Evolutionary conservation across 192 early-diverging fungal species (phyloP), one percentile per base, ranked within the genome.

Genomic region (Blastocladiella britannica): DNA sequence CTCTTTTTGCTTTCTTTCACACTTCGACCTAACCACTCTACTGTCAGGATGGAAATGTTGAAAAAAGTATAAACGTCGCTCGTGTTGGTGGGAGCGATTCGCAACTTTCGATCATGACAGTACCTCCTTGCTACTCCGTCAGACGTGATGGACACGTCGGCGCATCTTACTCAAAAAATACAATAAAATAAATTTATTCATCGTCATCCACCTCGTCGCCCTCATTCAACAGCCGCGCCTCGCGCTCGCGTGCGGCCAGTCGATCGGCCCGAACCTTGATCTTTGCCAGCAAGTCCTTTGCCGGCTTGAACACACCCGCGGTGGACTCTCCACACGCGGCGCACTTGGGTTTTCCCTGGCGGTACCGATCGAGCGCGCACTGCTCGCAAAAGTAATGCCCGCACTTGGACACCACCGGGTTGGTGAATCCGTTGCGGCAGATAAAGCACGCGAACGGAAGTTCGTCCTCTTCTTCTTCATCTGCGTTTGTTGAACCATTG

Each of bases 321-420:
- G 94, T 95, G 4, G 86, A 71, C 0, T 75, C 65, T 5, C 83
- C 82, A 65, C 95, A 99, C 5, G 82, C 86, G 70, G 82, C 88
- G 67, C 95, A 99, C 65, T 91, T 96, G 20, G 82, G 77, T 12
- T 77, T 72, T 65, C 91, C 91, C 12, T 47, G 15, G 25, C 74
- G 63, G 67, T 84, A 87, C 25, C 87, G 80, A 47, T 82, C 73
- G 29, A 96, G 62, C 20, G 95, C 95, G 57, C 95, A 99, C 12
- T 72, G 72, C 68, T 95, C 91, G 68, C 93, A 96, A 73, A 96
- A 99, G 66, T 92, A 93, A 62, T 99, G 95, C 28, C 78, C 73
- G 69, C 95, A 93, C 72, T 86, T 88, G 60, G 95, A 96, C 24
- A 91, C 82, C 1, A 99, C 75, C 0, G 95, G 95, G 51, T 84